Evolutionary conservation across 257 asterid species (phyloP), one percentile per base, ranked within the genome.

Genomic region (Cordia subcordata): DNA sequence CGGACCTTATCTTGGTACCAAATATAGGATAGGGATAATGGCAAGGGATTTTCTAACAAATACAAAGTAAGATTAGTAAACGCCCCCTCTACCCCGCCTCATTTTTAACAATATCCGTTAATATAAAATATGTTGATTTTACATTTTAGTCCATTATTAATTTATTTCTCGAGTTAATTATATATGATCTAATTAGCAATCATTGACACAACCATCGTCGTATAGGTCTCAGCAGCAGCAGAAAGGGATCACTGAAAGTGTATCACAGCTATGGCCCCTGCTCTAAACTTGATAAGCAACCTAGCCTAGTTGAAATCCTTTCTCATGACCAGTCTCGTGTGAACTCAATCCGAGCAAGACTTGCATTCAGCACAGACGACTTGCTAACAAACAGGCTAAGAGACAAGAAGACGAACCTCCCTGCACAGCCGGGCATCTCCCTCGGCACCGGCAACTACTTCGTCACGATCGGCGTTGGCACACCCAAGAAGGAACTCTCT

Each of bases 401-500:
- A 6, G 72, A 44, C 35, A 47, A 68, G 6, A 63, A 75, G 52
- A 53, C 66, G 13, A 56, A 14, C 50, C 63, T 90, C 52, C 93
- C 96, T 0, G 86, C 64, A 15, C 72, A 79, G 33, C 63, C 54
- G 0, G 94, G 96, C 10, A 35, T 14, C 12, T 60, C 90, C 13
- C 49, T 78, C 8, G 84, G 82, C 50, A 62, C 93, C 0, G 88
- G 85, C 5, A 81, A 86, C 77, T 90, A 90, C 79, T 10, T 90
- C 1, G 90, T 79, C 22, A 60, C 67, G 18, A 22, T 90, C 0
- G 90, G 93, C 55, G 78, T 90, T 5, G 96, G 97, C 14, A 79
- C 84, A 11, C 96, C 96, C 0, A 33, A 35, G 23, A 76, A 69
- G 19, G 21, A 61, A 33, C 66, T 85, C 0, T 61, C 84, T 0